Evolutionary conservation across 1,284 basidiomycete genomes (phyloP).

Genomic region (Pascua sp.): DNA sequence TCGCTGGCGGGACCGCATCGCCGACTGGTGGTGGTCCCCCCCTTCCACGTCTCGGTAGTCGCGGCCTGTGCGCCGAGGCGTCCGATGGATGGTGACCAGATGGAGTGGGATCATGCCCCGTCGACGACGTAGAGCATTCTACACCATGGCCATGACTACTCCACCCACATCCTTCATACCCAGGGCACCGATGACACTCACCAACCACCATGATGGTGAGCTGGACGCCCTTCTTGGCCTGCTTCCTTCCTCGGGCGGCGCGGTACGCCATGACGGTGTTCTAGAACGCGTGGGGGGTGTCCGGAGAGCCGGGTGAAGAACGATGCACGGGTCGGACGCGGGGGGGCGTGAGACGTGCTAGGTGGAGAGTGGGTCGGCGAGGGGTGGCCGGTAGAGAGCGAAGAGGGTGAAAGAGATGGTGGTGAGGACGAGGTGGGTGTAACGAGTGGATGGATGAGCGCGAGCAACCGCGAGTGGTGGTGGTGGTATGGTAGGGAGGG

Average conservation of each 20-base stretch:
- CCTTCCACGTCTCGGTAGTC: neutral
- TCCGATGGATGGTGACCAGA: neutral
- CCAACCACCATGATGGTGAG: conserved; percentile 94
- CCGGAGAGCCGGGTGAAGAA: neutral
- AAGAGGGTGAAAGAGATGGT: neutral
- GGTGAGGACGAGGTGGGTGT: neutral
- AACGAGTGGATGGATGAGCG: neutral
- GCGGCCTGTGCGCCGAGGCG: neutral
- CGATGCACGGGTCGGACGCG: conserved; percentile 8
- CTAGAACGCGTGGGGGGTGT: neutral
- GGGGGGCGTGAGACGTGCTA: no score
- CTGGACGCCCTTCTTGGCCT: conserved; percentile 95
- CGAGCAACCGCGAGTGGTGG: neutral
- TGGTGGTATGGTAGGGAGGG: no score
- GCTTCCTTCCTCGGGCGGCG: conserved; percentile 77
- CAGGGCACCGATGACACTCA: conserved; percentile 43
- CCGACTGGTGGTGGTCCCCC: no score
- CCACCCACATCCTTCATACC: no score
- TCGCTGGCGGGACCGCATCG: no score
- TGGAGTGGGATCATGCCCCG: no score
- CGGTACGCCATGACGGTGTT: conserved; percentile 53
- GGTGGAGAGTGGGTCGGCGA: neutral
- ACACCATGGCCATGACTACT: no score
- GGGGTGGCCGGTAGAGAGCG: neutral
- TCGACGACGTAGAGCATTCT: no score